Conservation (phyloP, 805 yeast species). For the Wickerhamiella lipophila region DNA sequence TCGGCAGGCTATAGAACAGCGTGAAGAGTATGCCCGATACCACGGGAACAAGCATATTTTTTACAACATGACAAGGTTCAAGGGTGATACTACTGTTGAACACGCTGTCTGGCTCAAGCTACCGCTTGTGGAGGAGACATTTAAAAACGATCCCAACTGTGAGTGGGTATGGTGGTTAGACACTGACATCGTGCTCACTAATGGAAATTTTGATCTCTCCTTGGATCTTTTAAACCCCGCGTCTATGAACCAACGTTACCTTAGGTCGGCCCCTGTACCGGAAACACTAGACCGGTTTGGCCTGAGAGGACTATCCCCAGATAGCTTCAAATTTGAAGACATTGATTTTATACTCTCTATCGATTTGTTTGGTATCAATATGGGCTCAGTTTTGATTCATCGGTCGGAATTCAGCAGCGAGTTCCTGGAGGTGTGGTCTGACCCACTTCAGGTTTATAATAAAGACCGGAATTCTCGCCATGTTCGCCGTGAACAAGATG, state of each 20-base stretch:
- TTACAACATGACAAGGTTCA: conserved; percentile 19
- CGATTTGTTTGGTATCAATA: conserved; percentile 27
- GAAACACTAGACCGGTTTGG: conserved; percentile 6
- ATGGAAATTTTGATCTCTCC: conserved; percentile 23
- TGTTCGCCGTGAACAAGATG: conserved; percentile 23
- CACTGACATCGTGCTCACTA: conserved; percentile 28
- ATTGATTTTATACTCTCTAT: conserved; percentile 22
- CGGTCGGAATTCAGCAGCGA: conserved; percentile 18
- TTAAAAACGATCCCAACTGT: conserved; percentile 25
- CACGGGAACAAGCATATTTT: conserved; percentile 27
- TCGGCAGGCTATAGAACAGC: conserved; percentile 19
- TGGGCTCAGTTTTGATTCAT: conserved; percentile 27
- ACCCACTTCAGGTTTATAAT: conserved; percentile 16
- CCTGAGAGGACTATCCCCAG: conserved; percentile 4
- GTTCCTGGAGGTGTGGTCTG: conserved; percentile 26
- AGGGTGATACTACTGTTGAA: neutral
- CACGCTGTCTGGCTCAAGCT: conserved; percentile 27
- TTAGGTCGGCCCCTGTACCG: conserved; percentile 20
- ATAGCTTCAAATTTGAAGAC: conserved; percentile 16
- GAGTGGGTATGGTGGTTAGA: conserved; percentile 34
- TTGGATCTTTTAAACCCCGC: conserved; percentile 23
- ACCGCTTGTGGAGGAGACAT: conserved; percentile 26
- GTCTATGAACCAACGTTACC: conserved; percentile 20
- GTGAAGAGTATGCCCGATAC: conserved; percentile 25
- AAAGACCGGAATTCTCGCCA: conserved; percentile 5